phyloP scores from a whole-genome alignment of 2,329 filamentous ascomycete genomes.

The Pseudopyrenochaeta lycopersici region DNA sequence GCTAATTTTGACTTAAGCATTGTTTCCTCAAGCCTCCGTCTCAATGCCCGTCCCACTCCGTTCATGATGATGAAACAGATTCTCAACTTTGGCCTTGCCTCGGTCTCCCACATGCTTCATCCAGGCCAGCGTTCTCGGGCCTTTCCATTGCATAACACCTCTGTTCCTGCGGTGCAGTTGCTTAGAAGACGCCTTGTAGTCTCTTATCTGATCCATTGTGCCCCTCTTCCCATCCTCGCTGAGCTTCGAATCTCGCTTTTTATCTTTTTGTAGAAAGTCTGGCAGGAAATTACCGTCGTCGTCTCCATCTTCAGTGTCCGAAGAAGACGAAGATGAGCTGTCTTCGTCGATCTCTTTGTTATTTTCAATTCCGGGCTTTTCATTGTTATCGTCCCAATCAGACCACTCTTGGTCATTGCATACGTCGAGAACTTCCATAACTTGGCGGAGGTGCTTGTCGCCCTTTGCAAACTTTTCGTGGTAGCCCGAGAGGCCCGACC shows the following conservation, averaged over 20 bases:
- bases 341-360: conserved; percentile 47
- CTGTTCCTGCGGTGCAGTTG: conserved; percentile 62
- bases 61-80: conserved; percentile 66
- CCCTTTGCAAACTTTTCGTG: conserved; percentile 66
- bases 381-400: conserved; percentile 37
- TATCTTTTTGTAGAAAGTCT: conserved; percentile 32
- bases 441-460: conserved; percentile 64
- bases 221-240: conserved; percentile 55
- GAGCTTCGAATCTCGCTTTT: conserved; percentile 32
- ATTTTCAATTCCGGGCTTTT: conserved; percentile 16
- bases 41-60: conserved; percentile 66
- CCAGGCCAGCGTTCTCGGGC: conserved; percentile 64
- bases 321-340: conserved; percentile 24
- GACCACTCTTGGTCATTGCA: conserved; percentile 65
- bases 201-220: conserved; percentile 61
- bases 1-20: no score
- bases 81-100: conserved; percentile 55
- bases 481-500: conserved; percentile 67
- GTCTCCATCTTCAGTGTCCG: conserved; percentile 27
- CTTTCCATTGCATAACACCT: conserved; percentile 78
- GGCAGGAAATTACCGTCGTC: conserved; percentile 33
- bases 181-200: conserved; percentile 55
- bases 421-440: conserved; percentile 71
- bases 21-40: conserved; percentile 64
- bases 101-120: conserved; percentile 67